Base-by-base conservation (phyloP, 2,329 filamentous ascomycete genomes). In the Amylocarpus encephaloides region DNA sequence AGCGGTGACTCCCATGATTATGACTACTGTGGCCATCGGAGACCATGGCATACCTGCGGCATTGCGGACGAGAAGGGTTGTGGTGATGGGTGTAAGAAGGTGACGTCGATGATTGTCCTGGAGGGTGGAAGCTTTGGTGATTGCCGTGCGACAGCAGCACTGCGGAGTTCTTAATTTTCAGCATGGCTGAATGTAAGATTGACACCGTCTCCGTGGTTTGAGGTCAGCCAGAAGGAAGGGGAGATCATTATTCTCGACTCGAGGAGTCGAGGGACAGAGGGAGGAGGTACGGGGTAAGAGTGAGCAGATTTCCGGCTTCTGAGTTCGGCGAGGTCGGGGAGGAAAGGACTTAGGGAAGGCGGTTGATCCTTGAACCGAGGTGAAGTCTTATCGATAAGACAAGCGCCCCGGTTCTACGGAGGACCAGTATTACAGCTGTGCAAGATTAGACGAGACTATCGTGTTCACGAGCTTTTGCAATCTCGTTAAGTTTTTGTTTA, bases 101-200 rank as follows among this genome's bases (percentile, higher is more conserved):
- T 33, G 52, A 60, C 54, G 61, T 61, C 51, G 64, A 62, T 54
- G 59, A 63, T 53, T 62, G 56, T 59, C 59, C 35, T 60, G 60
- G 68, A 56, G 53, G 66, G 51, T 60, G 44, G 35, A 63, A 56
- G 48, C 56, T 59, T 55, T 69, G 68, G 40, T 71, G 57, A 53
- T 68, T 65, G 53, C 64, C 63, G 49, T 61, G 66, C 51, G 65
- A 66, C 19, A 71, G 56, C n/a, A 70, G 35, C 16, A 63, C 43
- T 38, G 63, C 66, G 29, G 68, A 58, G 60, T 72, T 75, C 66
- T 71, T 77, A 50, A 74, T 75, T 65, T 70, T 77, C 50, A 74
- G 65, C 71, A 77, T 75, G 59, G 58, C 65, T 54, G 42, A 43
- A 15, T 34, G 22, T 33, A 33, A 46, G 48, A 22, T 48, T 26